Conservation (phyloP, 306 rosid genomes). For the Quercus variabilis region DNA sequence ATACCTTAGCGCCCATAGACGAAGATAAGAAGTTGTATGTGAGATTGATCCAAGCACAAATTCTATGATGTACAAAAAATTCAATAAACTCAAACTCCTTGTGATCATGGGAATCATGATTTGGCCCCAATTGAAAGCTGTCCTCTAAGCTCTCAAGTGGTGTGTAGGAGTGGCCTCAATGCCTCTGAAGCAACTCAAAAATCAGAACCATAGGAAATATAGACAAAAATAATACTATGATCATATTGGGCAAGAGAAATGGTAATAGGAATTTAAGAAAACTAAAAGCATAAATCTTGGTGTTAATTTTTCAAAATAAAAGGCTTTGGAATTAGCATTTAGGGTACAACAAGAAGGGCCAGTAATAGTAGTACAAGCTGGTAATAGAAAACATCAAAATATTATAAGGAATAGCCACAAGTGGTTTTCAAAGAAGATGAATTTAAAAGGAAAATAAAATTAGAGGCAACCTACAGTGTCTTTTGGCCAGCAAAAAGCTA, state of each 20-base stretch:
- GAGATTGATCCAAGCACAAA: constrained; percentile 94
- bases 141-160: constrained; percentile 50
- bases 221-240: background rate
- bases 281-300: constrained; percentile 48
- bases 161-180: constrained; percentile 67
- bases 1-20: constrained; percentile 94
- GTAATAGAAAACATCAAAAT: constrained; percentile 20
- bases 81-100: constrained; percentile 84
- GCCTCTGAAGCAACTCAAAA: constrained; percentile 45
- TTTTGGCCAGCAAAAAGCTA: constrained; percentile 91
- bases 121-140: constrained; percentile 48
- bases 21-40: constrained; percentile 95
- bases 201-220: background rate
- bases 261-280: background rate
- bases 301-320: constrained; percentile 87
- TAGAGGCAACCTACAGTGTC: constrained; percentile 58
- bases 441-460: background rate
- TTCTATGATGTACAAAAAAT: constrained; percentile 83
- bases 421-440: background rate
- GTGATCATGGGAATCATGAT: constrained; percentile 45
- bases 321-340: constrained; percentile 98
- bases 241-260: background rate
- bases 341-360: constrained; percentile 81
- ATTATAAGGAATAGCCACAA: constrained; percentile 1
- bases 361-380: constrained; percentile 68